phyloP scores from a whole-genome alignment of 108 stramenopile species.

The Cyclostephanos invisitatus region DNA sequence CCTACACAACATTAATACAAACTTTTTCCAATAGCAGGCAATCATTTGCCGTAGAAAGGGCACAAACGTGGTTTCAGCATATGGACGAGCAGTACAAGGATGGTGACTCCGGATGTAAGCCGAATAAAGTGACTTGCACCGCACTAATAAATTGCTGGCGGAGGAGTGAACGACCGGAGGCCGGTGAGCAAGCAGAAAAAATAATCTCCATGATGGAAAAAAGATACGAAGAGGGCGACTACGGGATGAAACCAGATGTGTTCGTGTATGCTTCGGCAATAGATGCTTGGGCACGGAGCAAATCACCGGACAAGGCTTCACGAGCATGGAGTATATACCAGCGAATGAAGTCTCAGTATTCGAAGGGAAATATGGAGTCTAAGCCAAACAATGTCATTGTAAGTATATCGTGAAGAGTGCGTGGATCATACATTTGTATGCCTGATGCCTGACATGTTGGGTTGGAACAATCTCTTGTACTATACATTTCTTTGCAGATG shows the following conservation, averaged over 20 bases:
- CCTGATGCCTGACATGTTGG: neutral
- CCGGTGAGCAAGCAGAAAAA: slow-evolving; percentile 30
- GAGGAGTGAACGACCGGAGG: slow-evolving; percentile 25
- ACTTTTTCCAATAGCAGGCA: slow-evolving; percentile 27
- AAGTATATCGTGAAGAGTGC: slow-evolving; percentile 8
- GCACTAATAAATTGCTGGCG: slow-evolving; percentile 48
- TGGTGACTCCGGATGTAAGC: slow-evolving; percentile 29
- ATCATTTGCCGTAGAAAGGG: slow-evolving; percentile 10
- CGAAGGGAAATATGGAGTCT: slow-evolving; percentile 36
- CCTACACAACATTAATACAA: slow-evolving; percentile 39
- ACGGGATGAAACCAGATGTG: slow-evolving; percentile 35
- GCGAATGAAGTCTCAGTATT: slow-evolving; percentile 37
- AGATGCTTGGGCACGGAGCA: slow-evolving; percentile 34
- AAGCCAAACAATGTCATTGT: slow-evolving; percentile 45
- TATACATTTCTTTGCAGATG: slow-evolving; percentile 27
- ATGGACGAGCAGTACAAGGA: slow-evolving; percentile 29
- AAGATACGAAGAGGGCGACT: slow-evolving; percentile 36
- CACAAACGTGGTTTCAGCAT: slow-evolving; percentile 42
- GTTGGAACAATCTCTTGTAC: neutral
- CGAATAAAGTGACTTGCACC: slow-evolving; percentile 45
- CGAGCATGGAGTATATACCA: slow-evolving; percentile 42
- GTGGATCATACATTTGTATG: neutral
- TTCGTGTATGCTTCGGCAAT: slow-evolving; percentile 38
- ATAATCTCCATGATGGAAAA: slow-evolving; percentile 34
- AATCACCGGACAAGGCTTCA: slow-evolving; percentile 28